Conservation (phyloP, 108 stramenopile species). For the Schizochytrium sp. region DNA sequence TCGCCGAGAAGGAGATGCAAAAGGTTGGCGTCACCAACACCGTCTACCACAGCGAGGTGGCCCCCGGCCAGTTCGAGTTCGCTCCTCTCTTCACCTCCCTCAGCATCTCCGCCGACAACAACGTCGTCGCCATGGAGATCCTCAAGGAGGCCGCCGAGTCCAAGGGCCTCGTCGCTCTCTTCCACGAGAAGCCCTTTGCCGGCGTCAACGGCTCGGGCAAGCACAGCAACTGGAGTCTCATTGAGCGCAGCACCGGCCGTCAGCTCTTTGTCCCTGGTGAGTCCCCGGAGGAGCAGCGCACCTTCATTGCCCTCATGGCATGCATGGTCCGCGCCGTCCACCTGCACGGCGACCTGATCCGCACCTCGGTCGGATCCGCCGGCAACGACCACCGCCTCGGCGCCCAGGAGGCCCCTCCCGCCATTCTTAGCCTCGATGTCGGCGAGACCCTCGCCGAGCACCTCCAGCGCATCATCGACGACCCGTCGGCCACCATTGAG, state of each 20-base stretch:
- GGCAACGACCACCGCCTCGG: slow-evolving; percentile 94
- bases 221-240: slow-evolving; percentile 91
- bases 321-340: slow-evolving; percentile 78
- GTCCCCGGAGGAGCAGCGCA: slow-evolving; percentile 49
- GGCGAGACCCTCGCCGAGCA: slow-evolving; percentile 64
- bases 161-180: slow-evolving; percentile 80
- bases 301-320: slow-evolving; percentile 83
- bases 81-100: slow-evolving; percentile 76
- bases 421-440: slow-evolving; percentile 85
- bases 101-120: slow-evolving; percentile 85
- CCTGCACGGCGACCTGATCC: slow-evolving; percentile 88
- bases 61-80: slow-evolving; percentile 89
- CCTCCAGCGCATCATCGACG: slow-evolving; percentile 15
- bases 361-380: slow-evolving; percentile 75
- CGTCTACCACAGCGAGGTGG: slow-evolving; percentile 89
- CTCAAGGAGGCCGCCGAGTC: slow-evolving; percentile 80
- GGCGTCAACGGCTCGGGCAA: slow-evolving; percentile 88
- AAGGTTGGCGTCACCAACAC: slow-evolving; percentile 73
- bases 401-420: slow-evolving; percentile 88
- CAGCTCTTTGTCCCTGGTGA: slow-evolving; percentile 65
- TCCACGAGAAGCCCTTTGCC: slow-evolving; percentile 94
- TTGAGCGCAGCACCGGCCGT: slow-evolving; percentile 51
- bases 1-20: slow-evolving; percentile 76
- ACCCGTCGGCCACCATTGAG: slow-evolving; percentile 60
- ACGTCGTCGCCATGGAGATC: slow-evolving; percentile 89